Percentiles rank a stretch among this genome's conserved stretches.
Evolutionary conservation across 2,329 filamentous ascomycete genomes (phyloP).

Genomic region (Neurospora crassa): DNA sequence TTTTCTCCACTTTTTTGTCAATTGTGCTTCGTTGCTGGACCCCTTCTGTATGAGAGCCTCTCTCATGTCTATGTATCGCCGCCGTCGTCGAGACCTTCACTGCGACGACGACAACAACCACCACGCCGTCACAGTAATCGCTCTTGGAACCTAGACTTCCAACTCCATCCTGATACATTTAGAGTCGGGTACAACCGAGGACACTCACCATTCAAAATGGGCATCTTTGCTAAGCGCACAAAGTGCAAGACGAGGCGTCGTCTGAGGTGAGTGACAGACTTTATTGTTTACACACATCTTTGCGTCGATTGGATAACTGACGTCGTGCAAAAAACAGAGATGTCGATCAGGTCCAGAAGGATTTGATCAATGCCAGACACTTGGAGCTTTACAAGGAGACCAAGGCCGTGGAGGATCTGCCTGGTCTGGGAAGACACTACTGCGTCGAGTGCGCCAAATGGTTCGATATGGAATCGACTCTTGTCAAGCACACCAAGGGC

Average conservation of each 20-base stretch:
- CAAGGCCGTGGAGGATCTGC: conserved; percentile 78
- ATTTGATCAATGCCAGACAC: conserved; percentile 70
- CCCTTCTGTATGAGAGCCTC: not conserved
- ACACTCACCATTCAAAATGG: conserved; percentile 41
- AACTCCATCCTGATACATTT: not conserved
- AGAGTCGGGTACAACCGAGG: not conserved
- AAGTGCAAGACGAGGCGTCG: conserved; percentile 66
- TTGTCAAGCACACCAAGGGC: conserved; percentile 67
- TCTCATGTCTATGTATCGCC: not conserved
- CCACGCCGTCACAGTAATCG: not conserved
- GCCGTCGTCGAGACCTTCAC: not conserved
- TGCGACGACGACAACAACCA: not conserved
- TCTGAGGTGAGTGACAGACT: conserved; percentile 42
- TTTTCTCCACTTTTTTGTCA: not conserved
- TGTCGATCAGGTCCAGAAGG: conserved; percentile 83
- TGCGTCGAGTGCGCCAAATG: conserved; percentile 93
- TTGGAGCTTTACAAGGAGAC: conserved; percentile 68
- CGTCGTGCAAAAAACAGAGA: conserved; percentile 50
- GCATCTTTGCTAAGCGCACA: conserved; percentile 55
- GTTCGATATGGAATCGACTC: conserved; percentile 77
- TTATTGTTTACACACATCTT: not conserved
- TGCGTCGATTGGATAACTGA: conserved; percentile 5
- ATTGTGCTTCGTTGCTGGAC: not conserved
- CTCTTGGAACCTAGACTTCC: not conserved
- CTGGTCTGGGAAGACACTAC: conserved; percentile 76